Evolutionary conservation across 2,329 filamentous ascomycete species (phyloP), one percentile per base, ranked within the genome.

Genomic region (Alternaria gaisen): DNA sequence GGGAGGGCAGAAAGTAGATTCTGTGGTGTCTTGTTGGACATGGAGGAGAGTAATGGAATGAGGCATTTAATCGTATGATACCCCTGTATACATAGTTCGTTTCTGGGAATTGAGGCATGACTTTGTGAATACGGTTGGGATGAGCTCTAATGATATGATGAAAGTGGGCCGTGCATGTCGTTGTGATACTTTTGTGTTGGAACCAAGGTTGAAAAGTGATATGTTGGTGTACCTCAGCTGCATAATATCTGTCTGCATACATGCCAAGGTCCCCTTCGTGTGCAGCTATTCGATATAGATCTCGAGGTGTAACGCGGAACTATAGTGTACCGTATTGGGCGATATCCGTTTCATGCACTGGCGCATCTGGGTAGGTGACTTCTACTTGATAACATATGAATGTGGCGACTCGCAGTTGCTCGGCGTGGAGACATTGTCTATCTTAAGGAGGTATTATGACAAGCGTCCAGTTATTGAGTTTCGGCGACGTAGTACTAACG

Each of bases 1-100:
- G 18, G 2, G 64, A 67, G 34, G 55, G 59, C 28, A 69, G 67
- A 50, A 66, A 65, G 34, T 66, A 53, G 26, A 10, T 8, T 38
- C 18, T 28, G 43, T 56, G 20, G 28, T 16, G 11, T 12, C 8
- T 20, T 11, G n/a, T 4, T 20, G 44, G 18, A 4, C 34, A 11
- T 50, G 38, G 14, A 18, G 4, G 28, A 30, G 28, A 2, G 28
- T 30, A 12, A 30, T 30, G 22, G 26, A 40, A 14, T 5, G 20
- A 16, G n/a, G 28, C 28, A 36, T 42, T 48, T 51, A 32, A 18
- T 20, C 8, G 11, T 44, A 11, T 56, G 52, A 59, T 59, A 59
- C 57, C 44, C 57, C 38, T 18, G 52, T 24, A 30, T 28, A 18
- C 40, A 24, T 24, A 8, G 14, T 11, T 24, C 12, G 16, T 32